Base-by-base conservation (phyloP, 176 grass and related monocot species). In the Carex cristatella region DNA sequence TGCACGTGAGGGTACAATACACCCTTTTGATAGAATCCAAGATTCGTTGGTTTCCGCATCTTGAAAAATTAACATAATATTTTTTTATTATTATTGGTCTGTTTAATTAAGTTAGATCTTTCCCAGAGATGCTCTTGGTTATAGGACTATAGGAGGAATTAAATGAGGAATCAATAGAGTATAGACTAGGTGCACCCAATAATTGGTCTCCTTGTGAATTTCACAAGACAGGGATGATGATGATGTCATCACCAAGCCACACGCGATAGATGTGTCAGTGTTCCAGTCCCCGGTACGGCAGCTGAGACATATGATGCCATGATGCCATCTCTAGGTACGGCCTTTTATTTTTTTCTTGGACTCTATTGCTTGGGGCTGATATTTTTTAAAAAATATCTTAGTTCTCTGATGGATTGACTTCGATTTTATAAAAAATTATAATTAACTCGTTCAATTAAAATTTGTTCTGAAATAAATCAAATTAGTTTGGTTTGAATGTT, bases 261-360 rank as follows among this genome's bases (percentile, higher is more conserved):
- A 82, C 61, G 12, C 57, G 61, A 64, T 61, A 65, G 61, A 51
- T 0, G 10, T 51, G 60, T 61, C 80, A 82, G 54, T 82, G 60
- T 82, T 66, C 38, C 80, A 65, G 80, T 82, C 59, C 55, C 55
- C 16, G 35, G 79, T 81, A 64, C 79, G 37, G 79, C 58, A 27
- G 60, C 80, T 82, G 80, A 61, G 35, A 81, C 55, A 31, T 40
- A 42, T 62, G 30, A 4, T 18, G 7, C 49, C 78, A 82, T 82
- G 33, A 82, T 82, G 58, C 80, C 38, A 82, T 46, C 59, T 82
- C 79, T 30, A 4, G 13, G 80, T 82, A 82, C 80, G 80, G 60
- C 18, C 58, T 11, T 80, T 80, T 80, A 61, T 9, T 80, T 81
- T 60, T 10, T 65, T 82, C 14, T 49, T 81, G 46, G 71, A 79